Base-by-base conservation (phyloP, 768 basidiomycete species). In the Russula griseocarnosa region DNA sequence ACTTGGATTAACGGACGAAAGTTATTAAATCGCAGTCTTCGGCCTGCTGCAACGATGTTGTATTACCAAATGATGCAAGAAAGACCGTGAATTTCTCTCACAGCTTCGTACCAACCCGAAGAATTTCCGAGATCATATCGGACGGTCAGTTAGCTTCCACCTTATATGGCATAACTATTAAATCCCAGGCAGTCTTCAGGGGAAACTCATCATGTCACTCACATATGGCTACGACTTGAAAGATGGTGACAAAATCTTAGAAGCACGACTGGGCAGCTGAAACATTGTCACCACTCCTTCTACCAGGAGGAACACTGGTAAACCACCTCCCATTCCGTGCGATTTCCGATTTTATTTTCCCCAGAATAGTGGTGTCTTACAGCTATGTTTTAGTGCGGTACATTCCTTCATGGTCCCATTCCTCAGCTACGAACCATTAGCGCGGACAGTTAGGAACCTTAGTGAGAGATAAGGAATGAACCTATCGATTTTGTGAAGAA, bases 341-440 rank as follows among this genome's bases (percentile, higher is more conserved):
- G 57, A 5, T n/a, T 38, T 8, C 3, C 11, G 8, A 30, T 16
- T 18, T 5, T 36, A 24, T 16, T 16, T 3, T 11, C 14, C 3
- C 16, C 30, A 38, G 24, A 20, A 20, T 14, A 38, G 38, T 18
- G 46, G n/a, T 38, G 38, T 0, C 52, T 36, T 2, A 66, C 24
- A 26, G 1, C 26, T 20, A 24, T 32, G 13, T n/a, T n/a, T 61
- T 20, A 66, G 65, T 66, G 14, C 28, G 44, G n/a, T 24, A 58
- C 18, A 56, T 66, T 8, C 65, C 56, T 30, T 52, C 61, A 18
- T 66, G 65, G 44, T 66, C 14, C 65, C 65, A 2, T 53, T 36
- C 10, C 36, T 59, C 30, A 63, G 55, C 46, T 55, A 58, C 22
- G 53, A 63, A 30, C 14, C 24, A 20, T 5, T 66, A 20, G 61